Conservation (phyloP, 495 filamentous ascomycete genomes). For the Annulohypoxylon bovei region DNA sequence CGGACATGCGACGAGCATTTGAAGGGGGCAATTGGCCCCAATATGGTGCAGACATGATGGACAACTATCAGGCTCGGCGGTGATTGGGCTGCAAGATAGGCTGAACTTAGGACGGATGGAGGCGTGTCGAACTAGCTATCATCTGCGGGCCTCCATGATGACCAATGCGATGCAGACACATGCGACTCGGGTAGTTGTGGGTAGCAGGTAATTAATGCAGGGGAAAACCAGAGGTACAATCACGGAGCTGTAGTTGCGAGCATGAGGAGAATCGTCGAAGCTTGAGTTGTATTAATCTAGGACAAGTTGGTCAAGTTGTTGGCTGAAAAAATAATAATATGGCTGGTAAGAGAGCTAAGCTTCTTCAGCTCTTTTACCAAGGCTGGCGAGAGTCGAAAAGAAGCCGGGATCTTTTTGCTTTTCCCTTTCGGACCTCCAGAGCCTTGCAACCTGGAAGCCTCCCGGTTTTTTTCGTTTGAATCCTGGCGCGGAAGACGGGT, state of each 20-base stretch:
- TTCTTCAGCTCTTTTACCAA: constrained; percentile 32
- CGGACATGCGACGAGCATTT: constrained; percentile 56
- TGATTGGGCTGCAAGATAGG: constrained; percentile 47
- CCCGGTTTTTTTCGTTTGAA: constrained; percentile 41
- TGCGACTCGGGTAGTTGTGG: constrained; percentile 47
- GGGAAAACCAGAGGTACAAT: constrained; percentile 21
- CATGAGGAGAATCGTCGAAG: constrained; percentile 18
- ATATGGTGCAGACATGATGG: constrained; percentile 48
- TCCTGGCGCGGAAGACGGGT: constrained; percentile 26
- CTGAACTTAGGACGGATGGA: constrained; percentile 33
- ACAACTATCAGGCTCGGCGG: constrained; percentile 26
- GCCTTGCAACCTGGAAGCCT: constrained; percentile 29
- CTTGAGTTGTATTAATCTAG: constrained; percentile 26
- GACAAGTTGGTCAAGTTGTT: constrained; percentile 3
- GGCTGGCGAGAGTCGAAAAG: constrained; percentile 18
- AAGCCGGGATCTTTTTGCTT: constrained; percentile 29
- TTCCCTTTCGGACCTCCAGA: constrained; percentile 27
- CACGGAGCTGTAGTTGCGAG: constrained; percentile 23
- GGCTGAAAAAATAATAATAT: constrained; percentile 18
- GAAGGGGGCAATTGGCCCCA: constrained; percentile 54
- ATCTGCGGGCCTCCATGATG: constrained; percentile 50
- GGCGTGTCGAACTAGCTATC: constrained; percentile 38
- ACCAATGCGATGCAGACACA: constrained; percentile 61
- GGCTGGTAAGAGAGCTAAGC: constrained; percentile 29
- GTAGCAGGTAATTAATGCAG: constrained; percentile 40